A percentile compares a stretch with the other conserved stretches of the same genome.
Conservation (phyloP, 192 early-diverging fungal genomes). For the Glomus cerebriforme region DNA sequence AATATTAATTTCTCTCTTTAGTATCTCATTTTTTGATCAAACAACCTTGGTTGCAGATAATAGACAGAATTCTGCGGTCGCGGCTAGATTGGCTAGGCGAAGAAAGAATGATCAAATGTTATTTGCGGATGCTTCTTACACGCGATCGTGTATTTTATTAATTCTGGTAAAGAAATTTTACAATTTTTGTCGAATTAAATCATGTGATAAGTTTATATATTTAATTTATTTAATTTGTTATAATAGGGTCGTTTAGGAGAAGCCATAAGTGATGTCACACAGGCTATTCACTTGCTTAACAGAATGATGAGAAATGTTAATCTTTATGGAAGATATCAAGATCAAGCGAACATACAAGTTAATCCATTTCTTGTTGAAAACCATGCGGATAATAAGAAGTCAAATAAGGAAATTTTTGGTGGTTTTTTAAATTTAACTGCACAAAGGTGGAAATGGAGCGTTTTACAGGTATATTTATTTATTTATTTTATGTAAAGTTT, state of each 20-base stretch:
- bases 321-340: not conserved
- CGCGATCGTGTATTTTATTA: constrained; percentile 41
- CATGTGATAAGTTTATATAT: not conserved
- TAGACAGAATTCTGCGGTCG: not conserved
- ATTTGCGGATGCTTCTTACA: constrained; percentile 43
- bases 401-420: not conserved
- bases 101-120: constrained; percentile 33
- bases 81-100: constrained; percentile 9
- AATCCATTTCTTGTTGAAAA: constrained; percentile 33
- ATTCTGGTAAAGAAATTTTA: not conserved
- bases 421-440: constrained; percentile 24
- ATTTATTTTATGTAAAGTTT: not conserved
- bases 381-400: not conserved
- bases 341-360: not conserved
- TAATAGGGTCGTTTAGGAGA: constrained; percentile 43
- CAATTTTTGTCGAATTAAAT: not conserved
- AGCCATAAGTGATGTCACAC: constrained; percentile 42
- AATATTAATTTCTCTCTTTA: not conserved
- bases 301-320: constrained; percentile 40
- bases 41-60: not conserved
- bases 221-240: not conserved
- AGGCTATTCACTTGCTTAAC: constrained; percentile 38
- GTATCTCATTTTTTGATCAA: constrained; percentile 6
- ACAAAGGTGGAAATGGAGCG: constrained; percentile 37
- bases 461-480: constrained; percentile 37